Evolutionary conservation across 75 land plant species (phyloP), one percentile per base, ranked within the genome.

Genomic region (Sequoia sempervirens): DNA sequence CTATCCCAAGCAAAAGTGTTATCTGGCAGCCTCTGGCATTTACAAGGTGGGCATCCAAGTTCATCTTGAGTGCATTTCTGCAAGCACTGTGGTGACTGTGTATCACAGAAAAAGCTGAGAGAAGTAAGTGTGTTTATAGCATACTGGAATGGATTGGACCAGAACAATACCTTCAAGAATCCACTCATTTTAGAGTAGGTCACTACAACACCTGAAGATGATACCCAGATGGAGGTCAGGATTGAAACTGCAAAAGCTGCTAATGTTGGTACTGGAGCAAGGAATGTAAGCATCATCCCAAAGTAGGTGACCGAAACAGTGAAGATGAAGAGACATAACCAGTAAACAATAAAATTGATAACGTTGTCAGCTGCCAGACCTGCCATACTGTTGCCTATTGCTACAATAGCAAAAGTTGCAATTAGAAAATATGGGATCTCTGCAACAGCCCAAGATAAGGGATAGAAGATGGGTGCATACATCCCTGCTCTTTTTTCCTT

Each of bases 81-180:
- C 47, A 50, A 28, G 34, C 89, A 90, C 37, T 75, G n/a, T 56
- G 84, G 82, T 66, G 79, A 82, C 83, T 85, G 37, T 38, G 83
- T 83, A 84, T 87, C 87, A 81, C 92, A 91, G 82, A 82, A 88
- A 85, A 91, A 91, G 73, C 90, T 82, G 41, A 91, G 83, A 10
- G 90, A 85, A 32, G 90, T 89, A 32, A 89, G 58, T 18, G 86
- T 58, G 80, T 89, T 87, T 15, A 87, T 78, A 72, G 86, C 89
- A 80, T 83, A 91, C 79, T 91, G 91, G 68, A 91, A 75, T 28
- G 92, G 90, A 74, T 89, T 89, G 18, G 83, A 87, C 89, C 89
- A 89, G 58, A 83, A 91, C 79, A 87, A 66, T 89, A 85, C 84
- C 53, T 79, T 84, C 64, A 85, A 90, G 64, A 56, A 80, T n/a